Evolutionary conservation across 805 yeast genomes (phyloP), one percentile per base, ranked within the genome.

Genomic region (Metschnikowia cubensis): DNA sequence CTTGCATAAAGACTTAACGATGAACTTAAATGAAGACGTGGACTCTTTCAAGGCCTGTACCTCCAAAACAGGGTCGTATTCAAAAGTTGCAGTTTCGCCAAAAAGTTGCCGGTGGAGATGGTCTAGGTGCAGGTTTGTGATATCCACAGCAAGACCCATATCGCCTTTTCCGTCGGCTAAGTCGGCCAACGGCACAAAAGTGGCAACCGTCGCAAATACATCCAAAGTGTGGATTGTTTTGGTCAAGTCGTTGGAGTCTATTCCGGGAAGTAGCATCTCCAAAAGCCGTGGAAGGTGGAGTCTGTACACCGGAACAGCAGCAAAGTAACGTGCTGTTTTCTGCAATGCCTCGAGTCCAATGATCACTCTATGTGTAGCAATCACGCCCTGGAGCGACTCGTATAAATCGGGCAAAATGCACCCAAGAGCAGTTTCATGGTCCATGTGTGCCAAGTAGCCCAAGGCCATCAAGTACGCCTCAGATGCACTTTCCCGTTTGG

Each of bases 171-270:
- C 80, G 8, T 68, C 69, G 8, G 79, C 76, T 10, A 87, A 60
- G 58, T 86, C 89, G 29, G 73, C 70, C 53, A 90, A 74, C 1
- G 97, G 97, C 2, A 87, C 79, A 49, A 83, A 85, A 6, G 85
- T 73, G 0, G 89, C 84, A 21, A 85, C 79, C 0, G 88, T 74
- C 10, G 88, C 85, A 49, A 94, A 77, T 17, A 87, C 76, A 50
- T 83, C 79, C 37, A 91, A 68, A 0, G 96, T 79, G 46, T 81
- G 77, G 14, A 83, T 74, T 0, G 96, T 84, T 61, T 91, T 81
- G 13, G 74, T 75, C 44, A 89, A 75, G 65, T 94, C 99, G 63
- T 91, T 94, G 0, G 91, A 80, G 63, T 94, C 98, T 29, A 94
- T 82, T 31, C 94, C 96, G 0, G 90, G 87, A 6, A 90, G 64